Percentiles rank a stretch among this genome's conserved stretches.
These are phyloP conservation scores for Geotrichum siamense DNA, from an alignment of 1,139 yeast species.

Conservation along the genomic window DNA sequence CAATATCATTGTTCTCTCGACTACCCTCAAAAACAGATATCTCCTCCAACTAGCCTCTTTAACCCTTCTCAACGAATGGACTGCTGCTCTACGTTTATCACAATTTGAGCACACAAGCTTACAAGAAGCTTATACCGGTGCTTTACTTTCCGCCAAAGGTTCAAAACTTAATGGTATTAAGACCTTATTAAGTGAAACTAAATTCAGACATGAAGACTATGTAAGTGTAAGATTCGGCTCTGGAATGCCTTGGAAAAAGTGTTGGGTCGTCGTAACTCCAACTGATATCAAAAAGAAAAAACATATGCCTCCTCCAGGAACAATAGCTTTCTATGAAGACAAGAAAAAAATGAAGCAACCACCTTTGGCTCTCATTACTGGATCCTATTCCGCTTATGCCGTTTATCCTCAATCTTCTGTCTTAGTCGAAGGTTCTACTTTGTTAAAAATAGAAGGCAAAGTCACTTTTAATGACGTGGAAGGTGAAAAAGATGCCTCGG, in stretches of 20 bases:
- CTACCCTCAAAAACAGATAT: conserved; percentile 66
- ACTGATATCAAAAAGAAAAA: conserved; percentile 39
- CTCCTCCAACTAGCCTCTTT: conserved; percentile 36
- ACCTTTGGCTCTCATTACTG: conserved; percentile 71
- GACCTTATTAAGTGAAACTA: conserved; percentile 74
- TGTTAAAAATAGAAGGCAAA: conserved; percentile 80
- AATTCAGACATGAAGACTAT: conserved; percentile 90
- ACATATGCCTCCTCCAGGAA: conserved; percentile 36
- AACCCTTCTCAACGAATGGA: conserved; percentile 49
- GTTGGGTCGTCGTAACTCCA: conserved; percentile 90
- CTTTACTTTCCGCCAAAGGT: conserved; percentile 81
- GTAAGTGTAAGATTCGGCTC: conserved; percentile 88
- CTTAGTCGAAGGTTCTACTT: conserved; percentile 77
- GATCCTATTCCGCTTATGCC: conserved; percentile 74
- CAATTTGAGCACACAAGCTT: conserved; percentile 71
- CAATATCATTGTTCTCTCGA: conserved; percentile 78
- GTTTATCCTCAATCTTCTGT: conserved; percentile 82
- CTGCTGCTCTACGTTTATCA: conserved; percentile 71
- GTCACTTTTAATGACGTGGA: conserved; percentile 55
- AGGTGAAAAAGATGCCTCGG: conserved; percentile 65
- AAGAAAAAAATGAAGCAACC: conserved; percentile 50
- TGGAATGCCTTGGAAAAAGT: conserved; percentile 97
- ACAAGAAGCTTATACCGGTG: conserved; percentile 96
- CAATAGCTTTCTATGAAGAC: conserved; percentile 37
- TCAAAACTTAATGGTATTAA: conserved; percentile 78